phyloP scores from a whole-genome alignment of 2,329 filamentous ascomycete genomes.

The Lecanicillium sp. region DNA sequence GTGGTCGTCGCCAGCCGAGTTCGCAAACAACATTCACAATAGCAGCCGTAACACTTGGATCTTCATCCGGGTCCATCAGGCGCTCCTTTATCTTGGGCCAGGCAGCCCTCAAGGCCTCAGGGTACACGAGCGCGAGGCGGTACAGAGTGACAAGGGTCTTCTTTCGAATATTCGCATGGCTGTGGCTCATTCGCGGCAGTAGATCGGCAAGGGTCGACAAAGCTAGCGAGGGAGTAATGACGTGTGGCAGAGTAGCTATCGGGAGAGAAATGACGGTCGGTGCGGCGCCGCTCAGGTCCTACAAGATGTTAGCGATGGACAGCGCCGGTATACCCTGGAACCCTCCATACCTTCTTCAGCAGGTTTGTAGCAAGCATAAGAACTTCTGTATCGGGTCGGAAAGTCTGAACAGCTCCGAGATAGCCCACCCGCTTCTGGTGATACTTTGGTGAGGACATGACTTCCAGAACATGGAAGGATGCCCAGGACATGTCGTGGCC shows the following conservation, averaged over 20 bases:
- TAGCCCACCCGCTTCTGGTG: slow-evolving; percentile 94
- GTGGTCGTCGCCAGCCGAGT: slow-evolving; percentile 84
- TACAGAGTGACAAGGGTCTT: slow-evolving; percentile 96
- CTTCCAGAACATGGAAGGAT: slow-evolving; percentile 94
- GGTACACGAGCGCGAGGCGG: slow-evolving; percentile 88
- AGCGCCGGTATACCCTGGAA: neutral
- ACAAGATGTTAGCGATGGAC: slow-evolving; percentile 3
- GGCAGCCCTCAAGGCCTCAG: slow-evolving; percentile 81
- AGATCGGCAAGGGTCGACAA: slow-evolving; percentile 83
- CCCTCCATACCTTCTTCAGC: slow-evolving; percentile 68
- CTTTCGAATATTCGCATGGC: slow-evolving; percentile 78
- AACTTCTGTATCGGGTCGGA: slow-evolving; percentile 90
- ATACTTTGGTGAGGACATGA: slow-evolving; percentile 96
- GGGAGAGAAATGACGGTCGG: slow-evolving; percentile 77
- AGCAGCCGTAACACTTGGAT: slow-evolving; percentile 87
- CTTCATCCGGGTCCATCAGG: slow-evolving; percentile 81
- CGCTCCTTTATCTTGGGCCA: slow-evolving; percentile 98
- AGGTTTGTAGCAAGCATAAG: slow-evolving; percentile 96
- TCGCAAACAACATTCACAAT: slow-evolving; percentile 97
- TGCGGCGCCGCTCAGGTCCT: slow-evolving; percentile 67
- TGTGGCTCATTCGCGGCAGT: slow-evolving; percentile 79
- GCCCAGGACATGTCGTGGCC: slow-evolving; percentile 99
- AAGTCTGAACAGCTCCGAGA: slow-evolving; percentile 90
- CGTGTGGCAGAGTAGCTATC: slow-evolving; percentile 83
- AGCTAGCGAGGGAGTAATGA: slow-evolving; percentile 87